phyloP scores from a whole-genome alignment of 352 stramenopile species.

The Globisporangium megalacanthum region DNA sequence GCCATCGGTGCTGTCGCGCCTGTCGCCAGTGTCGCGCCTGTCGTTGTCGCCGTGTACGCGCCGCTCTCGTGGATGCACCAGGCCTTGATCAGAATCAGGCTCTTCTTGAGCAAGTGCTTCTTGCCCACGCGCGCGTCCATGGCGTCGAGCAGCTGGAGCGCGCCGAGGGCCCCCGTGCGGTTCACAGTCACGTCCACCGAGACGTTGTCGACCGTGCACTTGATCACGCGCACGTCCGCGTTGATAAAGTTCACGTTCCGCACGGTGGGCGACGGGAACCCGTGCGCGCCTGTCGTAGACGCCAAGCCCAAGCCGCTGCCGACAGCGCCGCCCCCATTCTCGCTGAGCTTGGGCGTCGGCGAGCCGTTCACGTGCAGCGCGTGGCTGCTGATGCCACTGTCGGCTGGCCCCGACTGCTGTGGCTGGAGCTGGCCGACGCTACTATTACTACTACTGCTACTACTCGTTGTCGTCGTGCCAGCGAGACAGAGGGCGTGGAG shows the following conservation, averaged over 20 bases:
- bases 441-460: too few relatives aligned
- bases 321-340: background rate
- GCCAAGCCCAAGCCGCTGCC: background rate
- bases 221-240: constrained; percentile 82
- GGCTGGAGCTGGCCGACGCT: background rate
- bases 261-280: constrained; percentile 35
- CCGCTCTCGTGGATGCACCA: constrained; percentile 87
- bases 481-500: constrained; percentile 80
- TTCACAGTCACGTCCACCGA: constrained; percentile 87
- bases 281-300: background rate
- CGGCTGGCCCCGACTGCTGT: background rate
- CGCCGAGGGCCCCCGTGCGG: constrained; percentile 69
- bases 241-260: constrained; percentile 91
- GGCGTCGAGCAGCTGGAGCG: constrained; percentile 78
- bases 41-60: constrained; percentile 33
- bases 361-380: constrained; percentile 15
- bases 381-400: background rate
- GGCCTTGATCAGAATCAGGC: constrained; percentile 85
- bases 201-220: constrained; percentile 90
- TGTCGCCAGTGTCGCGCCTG: constrained; percentile 4
- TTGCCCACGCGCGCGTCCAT: constrained; percentile 72
- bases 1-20: background rate
- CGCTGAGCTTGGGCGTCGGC: constrained; percentile 10
- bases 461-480: constrained; percentile 9
- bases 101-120: constrained; percentile 86